These are phyloP conservation scores for Sugiyamaella sp. DNA, from an alignment of 1,139 yeast genomes.

Conservation along the genomic window DNA sequence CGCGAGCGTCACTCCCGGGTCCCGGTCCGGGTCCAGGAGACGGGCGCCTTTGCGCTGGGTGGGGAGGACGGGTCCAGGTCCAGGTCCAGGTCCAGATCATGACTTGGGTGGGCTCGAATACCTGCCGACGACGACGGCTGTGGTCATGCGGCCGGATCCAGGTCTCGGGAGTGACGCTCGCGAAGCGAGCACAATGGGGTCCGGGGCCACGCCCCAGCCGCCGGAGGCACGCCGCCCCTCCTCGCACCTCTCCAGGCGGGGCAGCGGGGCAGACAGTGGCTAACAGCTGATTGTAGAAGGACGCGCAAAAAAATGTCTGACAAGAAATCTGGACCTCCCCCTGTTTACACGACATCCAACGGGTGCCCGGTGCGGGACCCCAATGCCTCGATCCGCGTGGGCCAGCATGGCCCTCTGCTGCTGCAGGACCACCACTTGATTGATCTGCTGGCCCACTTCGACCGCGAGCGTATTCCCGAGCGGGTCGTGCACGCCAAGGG, in stretches of 20 bases:
- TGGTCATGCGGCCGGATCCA: no score
- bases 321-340: conserved; percentile 25
- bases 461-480: conserved; percentile 86
- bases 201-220: not conserved
- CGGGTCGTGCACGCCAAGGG: conserved; percentile 92
- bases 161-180: not conserved
- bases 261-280: not conserved
- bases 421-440: conserved; percentile 78
- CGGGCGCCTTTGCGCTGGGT: no score
- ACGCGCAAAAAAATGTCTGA: conserved; percentile 23
- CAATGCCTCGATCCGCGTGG: conserved; percentile 74
- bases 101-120: no score
- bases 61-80: no score
- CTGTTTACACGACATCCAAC: conserved; percentile 64
- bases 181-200: not conserved
- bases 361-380: conserved; percentile 71
- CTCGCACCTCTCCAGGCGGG: not conserved
- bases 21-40: no score
- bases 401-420: conserved; percentile 73
- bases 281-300: not conserved
- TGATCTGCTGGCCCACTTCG: conserved; percentile 80
- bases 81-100: no score
- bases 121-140: no score
- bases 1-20: not conserved
- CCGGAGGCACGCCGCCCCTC: not conserved